A percentile compares a stretch with the other conserved stretches of the same genome.
Conservation (phyloP, 2,329 filamentous ascomycete genomes). For the Claviceps digitariae region DNA sequence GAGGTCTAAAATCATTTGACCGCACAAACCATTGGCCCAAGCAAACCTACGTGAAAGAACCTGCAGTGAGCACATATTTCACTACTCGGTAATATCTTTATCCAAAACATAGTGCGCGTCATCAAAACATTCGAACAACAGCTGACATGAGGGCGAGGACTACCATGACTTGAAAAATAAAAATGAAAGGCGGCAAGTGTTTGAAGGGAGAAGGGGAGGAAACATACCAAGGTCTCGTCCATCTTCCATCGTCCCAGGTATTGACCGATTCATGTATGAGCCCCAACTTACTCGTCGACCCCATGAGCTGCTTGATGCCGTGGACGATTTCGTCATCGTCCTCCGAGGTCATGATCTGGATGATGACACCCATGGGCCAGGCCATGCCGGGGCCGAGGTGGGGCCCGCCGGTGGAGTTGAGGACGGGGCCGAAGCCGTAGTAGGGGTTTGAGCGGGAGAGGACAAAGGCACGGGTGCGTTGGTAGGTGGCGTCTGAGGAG, state of each 20-base stretch:
- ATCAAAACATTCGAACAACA: neutral
- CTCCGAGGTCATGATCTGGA: constrained; percentile 65
- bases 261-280: constrained; percentile 57
- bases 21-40: constrained; percentile 82
- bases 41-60: constrained; percentile 51
- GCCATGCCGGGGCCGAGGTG: constrained; percentile 52
- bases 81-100: neutral
- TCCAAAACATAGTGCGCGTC: neutral
- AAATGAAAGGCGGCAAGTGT: no score
- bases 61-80: neutral
- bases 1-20: constrained; percentile 67
- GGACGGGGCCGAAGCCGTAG: constrained; percentile 41
- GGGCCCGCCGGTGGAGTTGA: constrained; percentile 38
- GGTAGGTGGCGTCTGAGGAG: constrained; percentile 51
- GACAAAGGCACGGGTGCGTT: constrained; percentile 65
- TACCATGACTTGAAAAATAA: neutral
- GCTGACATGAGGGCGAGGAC: neutral
- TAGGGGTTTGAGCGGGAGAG: constrained; percentile 61
- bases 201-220: no score
- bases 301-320: constrained; percentile 51
- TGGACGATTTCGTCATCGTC: constrained; percentile 59
- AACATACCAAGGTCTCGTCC: constrained; percentile 24
- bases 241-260: constrained; percentile 17
- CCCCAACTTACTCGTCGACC: constrained; percentile 57
- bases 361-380: constrained; percentile 79